Conservation (phyloP, 805 yeast genomes). For the Cyberlindnera maclurae region DNA sequence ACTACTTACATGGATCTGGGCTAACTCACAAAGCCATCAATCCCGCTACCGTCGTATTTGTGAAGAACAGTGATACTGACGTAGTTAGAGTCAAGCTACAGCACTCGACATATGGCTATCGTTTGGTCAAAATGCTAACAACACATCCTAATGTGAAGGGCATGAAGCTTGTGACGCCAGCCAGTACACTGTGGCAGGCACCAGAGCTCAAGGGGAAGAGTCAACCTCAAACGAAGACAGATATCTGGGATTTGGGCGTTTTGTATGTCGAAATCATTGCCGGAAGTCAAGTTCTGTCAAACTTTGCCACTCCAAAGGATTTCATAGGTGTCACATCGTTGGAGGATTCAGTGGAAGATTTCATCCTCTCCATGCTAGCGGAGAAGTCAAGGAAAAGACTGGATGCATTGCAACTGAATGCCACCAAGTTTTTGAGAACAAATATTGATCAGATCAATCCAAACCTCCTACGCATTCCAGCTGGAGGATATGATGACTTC, state of each 20-base stretch:
- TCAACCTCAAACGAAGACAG: conserved; percentile 71
- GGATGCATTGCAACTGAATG: conserved; percentile 77
- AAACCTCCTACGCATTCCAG: conserved; percentile 16
- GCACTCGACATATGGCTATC: conserved; percentile 52
- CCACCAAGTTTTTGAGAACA: conserved; percentile 75
- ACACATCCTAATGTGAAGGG: conserved; percentile 30
- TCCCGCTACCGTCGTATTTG: conserved; percentile 49
- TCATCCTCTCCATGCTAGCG: conserved; percentile 60
- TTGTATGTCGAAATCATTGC: conserved; percentile 58
- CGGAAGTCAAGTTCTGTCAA: conserved; percentile 50
- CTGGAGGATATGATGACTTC: conserved; percentile 9
- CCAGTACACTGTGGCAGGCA: conserved; percentile 54
- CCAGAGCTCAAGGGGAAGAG: conserved; percentile 53
- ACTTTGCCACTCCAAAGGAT: conserved; percentile 55
- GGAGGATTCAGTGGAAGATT: conserved; percentile 57
- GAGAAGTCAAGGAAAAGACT: conserved; percentile 63
- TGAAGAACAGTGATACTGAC: conserved; percentile 43
- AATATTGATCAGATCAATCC: conserved; percentile 40
- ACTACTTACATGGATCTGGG: conserved; percentile 80
- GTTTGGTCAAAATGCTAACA: conserved; percentile 34
- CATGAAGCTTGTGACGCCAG: conserved; percentile 15
- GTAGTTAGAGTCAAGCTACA: conserved; percentile 52
- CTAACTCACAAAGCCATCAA: conserved; percentile 65
- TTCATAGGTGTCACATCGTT: conserved; percentile 41
- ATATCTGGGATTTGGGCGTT: conserved; percentile 90